These are phyloP conservation scores for Chrysopogon serrulatus DNA, from an alignment of 176 grass and related monocot genomes.

Conservation along the genomic window DNA sequence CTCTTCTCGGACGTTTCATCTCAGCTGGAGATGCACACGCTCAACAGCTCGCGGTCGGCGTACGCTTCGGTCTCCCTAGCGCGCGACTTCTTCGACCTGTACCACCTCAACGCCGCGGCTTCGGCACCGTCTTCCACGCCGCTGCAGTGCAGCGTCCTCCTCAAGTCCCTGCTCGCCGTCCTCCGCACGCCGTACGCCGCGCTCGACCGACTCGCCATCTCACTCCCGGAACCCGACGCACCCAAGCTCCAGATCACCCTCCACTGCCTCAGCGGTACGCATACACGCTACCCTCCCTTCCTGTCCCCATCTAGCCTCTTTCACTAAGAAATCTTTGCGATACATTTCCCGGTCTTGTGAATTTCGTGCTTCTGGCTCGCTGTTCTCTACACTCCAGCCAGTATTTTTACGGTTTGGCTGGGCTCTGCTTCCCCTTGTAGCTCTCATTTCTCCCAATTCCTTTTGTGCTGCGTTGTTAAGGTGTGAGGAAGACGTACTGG, in stretches of 20 bases:
- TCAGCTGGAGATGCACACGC: constrained; percentile 83
- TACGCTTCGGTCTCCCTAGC: constrained; percentile 70
- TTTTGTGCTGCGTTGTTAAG: constrained; percentile 20
- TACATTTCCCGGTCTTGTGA: neutral
- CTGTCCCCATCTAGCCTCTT: neutral
- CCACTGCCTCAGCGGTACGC: constrained; percentile 70
- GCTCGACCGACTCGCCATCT: constrained; percentile 54
- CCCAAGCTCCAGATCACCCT: constrained; percentile 83
- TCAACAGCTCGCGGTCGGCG: constrained; percentile 80
- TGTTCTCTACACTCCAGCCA: constrained; percentile 2
- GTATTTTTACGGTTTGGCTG: neutral
- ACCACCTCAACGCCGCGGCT: constrained; percentile 14
- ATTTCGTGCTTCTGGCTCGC: neutral
- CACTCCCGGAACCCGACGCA: constrained; percentile 46
- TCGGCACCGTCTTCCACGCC: constrained; percentile 33
- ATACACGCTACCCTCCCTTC: neutral
- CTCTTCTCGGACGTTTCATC: constrained; percentile 6
- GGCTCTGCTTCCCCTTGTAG: neutral
- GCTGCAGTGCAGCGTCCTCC: constrained; percentile 77
- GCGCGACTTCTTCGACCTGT: constrained; percentile 72
- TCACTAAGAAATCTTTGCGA: neutral
- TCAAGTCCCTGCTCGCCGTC: constrained; percentile 74
- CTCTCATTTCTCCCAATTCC: neutral
- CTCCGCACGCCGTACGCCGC: constrained; percentile 64
- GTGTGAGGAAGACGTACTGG: constrained; percentile 79